Evolutionary conservation across 495 filamentous ascomycete species (phyloP), one percentile per base, ranked within the genome.

Genomic region (Lasiosphaeria miniovina): DNA sequence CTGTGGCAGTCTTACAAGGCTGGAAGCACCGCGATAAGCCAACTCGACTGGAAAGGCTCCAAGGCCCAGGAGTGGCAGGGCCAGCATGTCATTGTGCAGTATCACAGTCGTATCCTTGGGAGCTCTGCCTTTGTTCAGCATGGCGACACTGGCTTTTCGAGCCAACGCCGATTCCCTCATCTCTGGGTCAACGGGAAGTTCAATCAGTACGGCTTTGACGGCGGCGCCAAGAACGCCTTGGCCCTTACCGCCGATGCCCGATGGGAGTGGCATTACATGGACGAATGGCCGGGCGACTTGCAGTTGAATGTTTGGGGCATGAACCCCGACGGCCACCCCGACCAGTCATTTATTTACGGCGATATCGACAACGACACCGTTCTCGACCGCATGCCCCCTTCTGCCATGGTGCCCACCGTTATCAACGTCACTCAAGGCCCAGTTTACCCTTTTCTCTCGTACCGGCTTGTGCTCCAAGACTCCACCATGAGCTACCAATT

Each of bases 301-400:
- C 82, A 84, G 55, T 65, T 87, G 57, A 88, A 86, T 54, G 76
- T 81, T 4, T 88, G 85, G 85, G 85, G 85, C 38, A 83, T 85
- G 58, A 84, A 87, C 58, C 78, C 80, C 0, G 78, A 86, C 67
- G 82, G 83, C 0, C 68, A 81, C 58, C 84, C 85, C 2, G 85
- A 88, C 61, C 73, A 83, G 57, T 79, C 77, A 14, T 78, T 73
- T 36, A 74, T 86, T 3, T 80, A 76, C 51, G 86, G 86, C 36
- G 86, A 88, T 61, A 77, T 84, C 12, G 79, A 88, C 61, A 71
- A 73, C 10, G 84, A 88, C 64, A 70, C 68, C 1, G 74, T 88
- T 3, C 63, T 88, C 11, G 85, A 88, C 61, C 80, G 82, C 49
- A 73, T 88, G 45, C 81, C 84, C 4, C 85, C 85, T 12, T 79